Conservation (phyloP, 176 grass and related monocot genomes). For the Carex kokanica region DNA sequence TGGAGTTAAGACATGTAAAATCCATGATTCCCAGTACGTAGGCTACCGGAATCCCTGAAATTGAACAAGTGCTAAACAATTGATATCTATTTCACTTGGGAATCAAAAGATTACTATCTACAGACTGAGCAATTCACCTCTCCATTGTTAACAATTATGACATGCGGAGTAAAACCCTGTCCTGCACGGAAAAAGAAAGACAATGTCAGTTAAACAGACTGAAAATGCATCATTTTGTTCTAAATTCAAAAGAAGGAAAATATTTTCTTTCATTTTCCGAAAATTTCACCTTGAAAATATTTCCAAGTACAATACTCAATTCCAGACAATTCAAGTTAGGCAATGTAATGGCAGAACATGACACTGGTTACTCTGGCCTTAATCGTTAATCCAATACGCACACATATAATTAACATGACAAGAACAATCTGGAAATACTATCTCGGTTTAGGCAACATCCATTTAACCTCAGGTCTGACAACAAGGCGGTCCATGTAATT, state of each 20-base stretch:
- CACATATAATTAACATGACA: neutral
- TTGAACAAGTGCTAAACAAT: neutral
- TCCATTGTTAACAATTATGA: constrained; percentile 40
- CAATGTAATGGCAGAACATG: neutral
- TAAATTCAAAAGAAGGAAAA: neutral
- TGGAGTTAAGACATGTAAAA: neutral
- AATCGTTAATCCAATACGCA: neutral
- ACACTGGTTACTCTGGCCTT: neutral
- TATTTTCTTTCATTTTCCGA: neutral
- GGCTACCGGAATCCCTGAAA: neutral
- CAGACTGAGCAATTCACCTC: constrained; percentile 32
- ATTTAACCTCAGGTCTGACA: neutral
- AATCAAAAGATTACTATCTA: neutral
- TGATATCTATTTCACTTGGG: neutral
- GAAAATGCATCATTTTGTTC: neutral
- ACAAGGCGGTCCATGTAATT: neutral
- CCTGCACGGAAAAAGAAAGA: constrained; percentile 28
- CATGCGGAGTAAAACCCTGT: constrained; percentile 45
- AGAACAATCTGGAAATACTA: neutral
- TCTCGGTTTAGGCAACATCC: neutral
- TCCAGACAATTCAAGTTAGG: neutral
- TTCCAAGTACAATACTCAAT: neutral
- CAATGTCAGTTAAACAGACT: neutral
- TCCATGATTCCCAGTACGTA: neutral
- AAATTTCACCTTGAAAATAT: neutral